These are phyloP conservation scores for Inosperma sp. DNA, from an alignment of 768 basidiomycete genomes.

Conservation along the genomic window DNA sequence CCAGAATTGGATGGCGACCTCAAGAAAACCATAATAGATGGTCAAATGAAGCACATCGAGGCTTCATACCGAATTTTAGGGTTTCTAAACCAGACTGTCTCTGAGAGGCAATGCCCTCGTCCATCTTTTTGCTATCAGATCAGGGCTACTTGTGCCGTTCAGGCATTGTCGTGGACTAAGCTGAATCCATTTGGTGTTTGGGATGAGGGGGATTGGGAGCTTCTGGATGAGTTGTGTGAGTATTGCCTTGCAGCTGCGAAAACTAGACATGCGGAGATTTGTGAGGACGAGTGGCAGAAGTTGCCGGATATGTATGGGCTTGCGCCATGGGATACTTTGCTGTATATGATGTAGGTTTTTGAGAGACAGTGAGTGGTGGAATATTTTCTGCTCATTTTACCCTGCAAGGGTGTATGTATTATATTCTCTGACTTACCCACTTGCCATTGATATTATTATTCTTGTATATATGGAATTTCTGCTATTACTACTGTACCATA, in stretches of 20 bases:
- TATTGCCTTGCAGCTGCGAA: not conserved
- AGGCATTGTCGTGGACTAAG: not conserved
- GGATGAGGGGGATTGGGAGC: constrained; percentile 17
- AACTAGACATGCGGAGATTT: not conserved
- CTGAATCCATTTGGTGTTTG: constrained; percentile 17
- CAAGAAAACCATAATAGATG: constrained; percentile 6
- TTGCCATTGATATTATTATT: no score
- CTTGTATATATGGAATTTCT: no score
- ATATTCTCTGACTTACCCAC: no score
- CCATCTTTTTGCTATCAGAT: constrained; percentile 1
- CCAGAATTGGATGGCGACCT: not conserved
- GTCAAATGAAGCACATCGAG: constrained; percentile 8
- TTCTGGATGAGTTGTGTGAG: constrained; percentile 14
- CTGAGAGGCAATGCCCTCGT: not conserved
- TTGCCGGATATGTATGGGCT: constrained; percentile 15
- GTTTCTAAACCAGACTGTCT: constrained; percentile 8
- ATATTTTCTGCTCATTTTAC: no score
- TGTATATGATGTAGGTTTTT: constrained; percentile 1
- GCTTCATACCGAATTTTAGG: constrained; percentile 4
- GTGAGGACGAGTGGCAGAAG: constrained; percentile 8
- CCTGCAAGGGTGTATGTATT: no score
- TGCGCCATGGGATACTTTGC: constrained; percentile 10
- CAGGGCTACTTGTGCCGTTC: not conserved
- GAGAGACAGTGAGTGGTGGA: no score
- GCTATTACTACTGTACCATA: no score